Conservation (phyloP, 331 rosid species). For the Quercus tomentella region DNA sequence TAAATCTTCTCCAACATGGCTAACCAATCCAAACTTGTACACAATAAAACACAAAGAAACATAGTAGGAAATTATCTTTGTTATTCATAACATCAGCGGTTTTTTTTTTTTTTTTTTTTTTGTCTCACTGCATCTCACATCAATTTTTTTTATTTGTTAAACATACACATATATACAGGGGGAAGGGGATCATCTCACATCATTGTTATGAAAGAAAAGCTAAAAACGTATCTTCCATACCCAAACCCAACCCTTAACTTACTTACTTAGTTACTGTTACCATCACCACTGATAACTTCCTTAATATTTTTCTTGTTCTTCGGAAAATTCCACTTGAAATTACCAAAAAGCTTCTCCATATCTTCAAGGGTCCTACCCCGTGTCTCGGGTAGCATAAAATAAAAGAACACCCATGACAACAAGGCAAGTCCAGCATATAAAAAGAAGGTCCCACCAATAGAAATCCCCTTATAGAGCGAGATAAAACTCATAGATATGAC, state of each 20-base stretch:
- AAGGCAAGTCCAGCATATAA: slow-evolving; percentile 11
- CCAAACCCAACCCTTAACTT: not conserved
- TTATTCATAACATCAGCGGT: not conserved
- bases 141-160: too few relatives aligned
- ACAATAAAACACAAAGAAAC: not conserved
- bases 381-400: slow-evolving; percentile 24
- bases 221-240: not conserved
- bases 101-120: too few relatives aligned
- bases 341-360: slow-evolving; percentile 24
- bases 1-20: too few relatives aligned
- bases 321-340: slow-evolving; percentile 3
- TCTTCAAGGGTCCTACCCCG: slow-evolving; percentile 26
- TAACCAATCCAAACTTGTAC: too few relatives aligned
- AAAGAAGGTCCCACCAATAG: slow-evolving; percentile 27
- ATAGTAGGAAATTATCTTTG: not conserved
- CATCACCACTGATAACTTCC: not conserved
- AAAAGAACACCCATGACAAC: slow-evolving; percentile 24
- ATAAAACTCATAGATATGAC: slow-evolving; percentile 19
- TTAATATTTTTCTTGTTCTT: not conserved
- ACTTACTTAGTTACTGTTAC: too few relatives aligned
- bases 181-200: not conserved
- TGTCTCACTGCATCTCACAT: not conserved
- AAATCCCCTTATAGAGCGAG: slow-evolving; percentile 7
- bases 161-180: too few relatives aligned
- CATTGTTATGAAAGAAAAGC: not conserved